Evolutionary conservation across 345 rosid species (phyloP).

Genomic region (Arabidopsis thaliana): DNA sequence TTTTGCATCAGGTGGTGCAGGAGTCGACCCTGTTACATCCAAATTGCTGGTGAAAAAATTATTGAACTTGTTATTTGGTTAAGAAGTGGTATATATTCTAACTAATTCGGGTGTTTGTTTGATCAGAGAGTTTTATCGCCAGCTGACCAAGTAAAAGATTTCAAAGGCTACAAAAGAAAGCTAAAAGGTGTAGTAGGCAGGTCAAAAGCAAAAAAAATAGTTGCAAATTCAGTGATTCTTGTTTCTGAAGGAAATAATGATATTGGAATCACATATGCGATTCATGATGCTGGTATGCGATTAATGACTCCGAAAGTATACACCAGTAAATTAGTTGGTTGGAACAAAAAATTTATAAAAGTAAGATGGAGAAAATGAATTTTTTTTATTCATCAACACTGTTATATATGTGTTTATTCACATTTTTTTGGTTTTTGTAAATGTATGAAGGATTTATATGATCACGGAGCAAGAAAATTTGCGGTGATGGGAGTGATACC

Average conservation of each 20-base stretch:
- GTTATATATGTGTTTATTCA: constrained; percentile 4
- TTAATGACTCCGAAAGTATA: constrained; percentile 41
- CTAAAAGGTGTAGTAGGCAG: constrained; percentile 46
- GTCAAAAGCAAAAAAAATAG: constrained; percentile 39
- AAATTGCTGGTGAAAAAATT: constrained; percentile 22
- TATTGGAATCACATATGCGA: constrained; percentile 53
- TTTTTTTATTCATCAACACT: neutral
- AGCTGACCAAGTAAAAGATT: constrained; percentile 51
- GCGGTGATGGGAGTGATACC: constrained; percentile 48
- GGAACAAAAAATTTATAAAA: constrained; percentile 50
- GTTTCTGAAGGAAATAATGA: constrained; percentile 63
- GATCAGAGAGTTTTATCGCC: constrained; percentile 57
- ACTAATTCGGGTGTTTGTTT: constrained; percentile 18
- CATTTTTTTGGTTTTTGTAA: neutral
- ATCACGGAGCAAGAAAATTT: constrained; percentile 42
- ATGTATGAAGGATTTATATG: constrained; percentile 38
- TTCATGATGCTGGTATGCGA: constrained; percentile 40
- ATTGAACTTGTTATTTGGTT: constrained; percentile 14
- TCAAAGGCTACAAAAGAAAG: constrained; percentile 52
- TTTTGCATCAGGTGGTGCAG: constrained; percentile 51
- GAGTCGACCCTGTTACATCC: constrained; percentile 42
- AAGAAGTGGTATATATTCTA: neutral
- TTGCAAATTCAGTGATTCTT: constrained; percentile 49
- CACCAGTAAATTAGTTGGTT: constrained; percentile 47
- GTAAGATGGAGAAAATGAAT: constrained; percentile 36